Base-by-base conservation (phyloP, 345 rosid species). In the Linum tenue region DNA sequence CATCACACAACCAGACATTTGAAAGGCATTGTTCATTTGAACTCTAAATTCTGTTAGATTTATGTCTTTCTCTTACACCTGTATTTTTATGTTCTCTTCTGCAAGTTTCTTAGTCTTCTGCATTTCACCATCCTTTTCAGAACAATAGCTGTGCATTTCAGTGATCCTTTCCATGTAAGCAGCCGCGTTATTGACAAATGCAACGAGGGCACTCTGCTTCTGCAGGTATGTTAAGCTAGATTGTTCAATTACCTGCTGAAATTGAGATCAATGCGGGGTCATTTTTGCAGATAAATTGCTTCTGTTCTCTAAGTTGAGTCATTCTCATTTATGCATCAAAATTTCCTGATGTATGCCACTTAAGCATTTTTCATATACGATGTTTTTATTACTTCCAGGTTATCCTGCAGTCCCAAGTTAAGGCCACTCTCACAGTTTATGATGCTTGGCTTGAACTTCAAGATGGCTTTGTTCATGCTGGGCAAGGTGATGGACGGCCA, bases 391-490 rank as follows among this genome's bases (percentile, higher is more conserved):
- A 39, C 55, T 75, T 76, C 62, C 83, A 92, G 99, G 90, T 92
- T 70, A 88, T 81, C 71, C 80, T 90, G 58, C 94, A 90, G 74
- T 92, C 97, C 37, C 90, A 88, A 76, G 88, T 92, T 73, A 90
- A 90, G 77, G 96, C 96, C 72, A 76, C 85, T 57, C 74, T 90
- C 82, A 86, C 86, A 48, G 79, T 94, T 61, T 72, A 73, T 64
- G 97, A 94, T 83, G 86, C 95, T 69, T 88, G 97, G 92, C 89
- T 94, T 75, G 92, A 90, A 69, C 96, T 88, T 74, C 92, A 90
- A 88, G 89, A 79, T 72, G 99, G 97, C 61, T 90, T 94, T 81
- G 70, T 80, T 71, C 96, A 88, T 72, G 72, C 73, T 55, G 82
- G 85, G 60, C 69, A 80, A 77, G 79, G 65, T 40, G 84, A 83